Evolutionary conservation across 768 basidiomycete genomes (phyloP), one percentile per base, ranked within the genome.

Genomic region (Auricularia sp.): DNA sequence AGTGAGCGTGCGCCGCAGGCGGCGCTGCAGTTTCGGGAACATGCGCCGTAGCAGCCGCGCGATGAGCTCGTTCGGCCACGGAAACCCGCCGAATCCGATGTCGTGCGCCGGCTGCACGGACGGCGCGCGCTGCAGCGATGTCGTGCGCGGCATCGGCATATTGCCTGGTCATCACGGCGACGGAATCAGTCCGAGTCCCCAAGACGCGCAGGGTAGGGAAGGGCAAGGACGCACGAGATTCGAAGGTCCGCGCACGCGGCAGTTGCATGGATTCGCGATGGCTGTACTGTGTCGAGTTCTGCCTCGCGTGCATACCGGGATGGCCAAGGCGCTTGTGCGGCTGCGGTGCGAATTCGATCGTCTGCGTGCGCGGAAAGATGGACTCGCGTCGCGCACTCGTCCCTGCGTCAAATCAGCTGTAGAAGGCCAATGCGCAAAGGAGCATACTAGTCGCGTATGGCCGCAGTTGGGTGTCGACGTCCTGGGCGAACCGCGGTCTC

Each of bases 1-100:
- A 1, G 93, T 95, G 43, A 93, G 67, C 0, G 88, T 91, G 58
- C 84, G 81, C 10, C 80, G 82, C 36, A 96, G 73, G 47, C 76
- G 82, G 58, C 77, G 80, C 51, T 83, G 76, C 23, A 87, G 65
- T 7, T 80, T 73, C 0, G 94, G 95, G 61, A 94, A 90, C 36
- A 87, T 72, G 33, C 76, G 76, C 10, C 75, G 67, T 35, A 92
- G 74, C 1, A 88, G 65, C 10, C 70, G 73, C 3, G 76, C 80
- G 12, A 86, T 64, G 18, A 78, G 64, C 29, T 72, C 65, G 64
- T 72, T 54, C 8, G 75, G 71, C 62, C 74, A 72, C 21, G 79
- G 74, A 70, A 78, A 77, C 7, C 78, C 74, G 60, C 75, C 71
- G 68, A 75, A 69, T 14, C 72, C 70, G 58, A 60, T 56, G 61